Base-by-base conservation (phyloP, 768 basidiomycete genomes). In the Pulveroboletus sp. region DNA sequence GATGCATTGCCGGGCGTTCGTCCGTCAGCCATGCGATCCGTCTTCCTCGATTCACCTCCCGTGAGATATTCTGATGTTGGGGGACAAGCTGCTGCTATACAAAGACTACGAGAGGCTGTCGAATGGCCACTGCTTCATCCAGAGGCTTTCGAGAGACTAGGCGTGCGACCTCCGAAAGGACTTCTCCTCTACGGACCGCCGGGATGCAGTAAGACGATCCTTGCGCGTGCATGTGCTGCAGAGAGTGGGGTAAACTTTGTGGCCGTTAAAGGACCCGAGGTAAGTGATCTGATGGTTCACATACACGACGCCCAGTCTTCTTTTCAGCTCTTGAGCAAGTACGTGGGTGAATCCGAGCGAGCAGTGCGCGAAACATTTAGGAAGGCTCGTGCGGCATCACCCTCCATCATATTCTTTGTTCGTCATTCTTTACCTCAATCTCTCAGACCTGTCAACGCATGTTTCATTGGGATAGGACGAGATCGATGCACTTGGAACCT, bases 221-320 rank as follows among this genome's bases (percentile, higher is more conserved):
- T 93, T 14, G 95, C 90, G 2, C 82, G 91, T 49, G 94, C 95
- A 3, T 85, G 92, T 64, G 94, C 94, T 14, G 89, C 83, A 24
- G 94, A 96, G 68, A 90, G 90, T 58, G 93, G 92, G 4, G 81
- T 97, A 49, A 97, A 97, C 66, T 97, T 97, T 65, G 79, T 99
- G 35, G 93, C 95, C 20, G 91, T 99, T 27, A 96, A 96, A 68
- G 96, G 96, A 1, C 93, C 96, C 1, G 96, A 99, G 80, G 95
- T 89, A 56, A 56, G 79, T 57, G 36, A 24, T 47, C 40, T 32
- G 19, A 43, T 9, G 26, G 14, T 24, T 16, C 13, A 29, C 17
- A 27, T 17, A 22, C 26, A 16, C 16, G 29, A 27, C 19, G 32
- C 41, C 43, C 51, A 23, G 53, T 10, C 14, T 39, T 45, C 35